Evolutionary conservation across 345 rosid species (phyloP).

Genomic region (Eutrema yunnanense): DNA sequence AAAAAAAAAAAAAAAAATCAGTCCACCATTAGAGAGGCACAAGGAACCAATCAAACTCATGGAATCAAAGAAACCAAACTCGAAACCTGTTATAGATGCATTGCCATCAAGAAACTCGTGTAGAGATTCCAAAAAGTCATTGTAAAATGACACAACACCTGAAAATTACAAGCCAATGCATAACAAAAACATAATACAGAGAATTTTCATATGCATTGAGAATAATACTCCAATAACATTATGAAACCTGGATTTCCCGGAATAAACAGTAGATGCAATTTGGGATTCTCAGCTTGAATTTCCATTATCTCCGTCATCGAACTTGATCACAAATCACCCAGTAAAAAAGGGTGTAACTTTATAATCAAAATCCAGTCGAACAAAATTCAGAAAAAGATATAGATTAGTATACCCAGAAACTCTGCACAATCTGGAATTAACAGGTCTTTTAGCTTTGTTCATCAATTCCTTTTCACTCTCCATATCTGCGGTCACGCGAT

Average conservation of each 20-base stretch:
- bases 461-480: conserved; percentile 26
- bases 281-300: conserved; percentile 56
- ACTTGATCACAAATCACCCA: conserved; percentile 28
- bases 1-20: neutral
- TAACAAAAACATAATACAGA: neutral
- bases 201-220: neutral
- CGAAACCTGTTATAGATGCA: conserved; percentile 38
- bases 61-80: neutral
- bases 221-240: neutral
- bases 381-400: neutral
- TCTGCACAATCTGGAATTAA: conserved; percentile 46
- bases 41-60: conserved; percentile 1
- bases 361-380: neutral
- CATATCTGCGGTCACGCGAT: conserved; percentile 31
- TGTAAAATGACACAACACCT: conserved; percentile 76
- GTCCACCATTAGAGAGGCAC: neutral
- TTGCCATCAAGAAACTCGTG: conserved; percentile 53
- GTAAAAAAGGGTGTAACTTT: neutral
- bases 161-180: conserved; percentile 1
- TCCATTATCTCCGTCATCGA: conserved; percentile 64
- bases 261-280: conserved; percentile 53
- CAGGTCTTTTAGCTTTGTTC: conserved; percentile 30
- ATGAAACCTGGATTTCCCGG: conserved; percentile 82
- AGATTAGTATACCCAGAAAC: conserved; percentile 56
- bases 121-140: conserved; percentile 70